These are phyloP conservation scores for Yamadazyma jaroonii DNA, from an alignment of 1,139 yeast species.

Conservation along the genomic window DNA sequence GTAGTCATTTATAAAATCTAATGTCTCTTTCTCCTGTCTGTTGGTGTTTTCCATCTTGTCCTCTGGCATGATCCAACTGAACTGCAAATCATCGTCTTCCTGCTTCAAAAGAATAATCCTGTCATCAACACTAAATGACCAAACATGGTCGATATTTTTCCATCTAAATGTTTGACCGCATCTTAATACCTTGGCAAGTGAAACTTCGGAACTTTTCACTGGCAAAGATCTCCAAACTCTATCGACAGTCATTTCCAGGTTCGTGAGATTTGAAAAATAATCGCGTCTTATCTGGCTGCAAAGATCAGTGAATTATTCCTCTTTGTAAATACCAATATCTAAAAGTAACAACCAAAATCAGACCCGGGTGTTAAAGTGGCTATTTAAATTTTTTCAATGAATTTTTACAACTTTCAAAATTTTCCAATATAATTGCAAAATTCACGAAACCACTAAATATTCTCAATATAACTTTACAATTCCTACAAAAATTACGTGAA, in stretches of 20 bases:
- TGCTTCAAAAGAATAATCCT: slow-evolving; percentile 54
- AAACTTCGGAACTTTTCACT: slow-evolving; percentile 45
- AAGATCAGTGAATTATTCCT: background rate
- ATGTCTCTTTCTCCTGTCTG: slow-evolving; percentile 26
- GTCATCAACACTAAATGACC: slow-evolving; percentile 57
- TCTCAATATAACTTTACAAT: no score
- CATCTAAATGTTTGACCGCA: slow-evolving; percentile 88
- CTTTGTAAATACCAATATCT: no score
- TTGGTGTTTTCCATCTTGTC: slow-evolving; percentile 4
- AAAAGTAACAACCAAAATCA: background rate
- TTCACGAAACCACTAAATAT: no score
- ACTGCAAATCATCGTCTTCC: slow-evolving; percentile 30
- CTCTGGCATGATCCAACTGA: slow-evolving; percentile 26
- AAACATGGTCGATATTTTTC: slow-evolving; percentile 55
- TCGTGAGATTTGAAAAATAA: background rate
- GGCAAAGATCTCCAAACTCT: slow-evolving; percentile 25
- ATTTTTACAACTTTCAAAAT: no score
- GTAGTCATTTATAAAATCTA: slow-evolving; percentile 57
- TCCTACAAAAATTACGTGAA: no score
- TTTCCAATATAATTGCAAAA: no score
- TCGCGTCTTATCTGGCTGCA: slow-evolving; percentile 3
- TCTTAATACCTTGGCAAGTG: slow-evolving; percentile 66
- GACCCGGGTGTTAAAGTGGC: no score
- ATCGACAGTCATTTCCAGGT: slow-evolving; percentile 22
- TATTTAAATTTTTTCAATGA: no score